Percentiles rank a stretch among this genome's conserved stretches.
These are phyloP conservation scores for Kalmanozyma brasiliensis DNA, from an alignment of 1,284 basidiomycete species.

Conservation along the genomic window DNA sequence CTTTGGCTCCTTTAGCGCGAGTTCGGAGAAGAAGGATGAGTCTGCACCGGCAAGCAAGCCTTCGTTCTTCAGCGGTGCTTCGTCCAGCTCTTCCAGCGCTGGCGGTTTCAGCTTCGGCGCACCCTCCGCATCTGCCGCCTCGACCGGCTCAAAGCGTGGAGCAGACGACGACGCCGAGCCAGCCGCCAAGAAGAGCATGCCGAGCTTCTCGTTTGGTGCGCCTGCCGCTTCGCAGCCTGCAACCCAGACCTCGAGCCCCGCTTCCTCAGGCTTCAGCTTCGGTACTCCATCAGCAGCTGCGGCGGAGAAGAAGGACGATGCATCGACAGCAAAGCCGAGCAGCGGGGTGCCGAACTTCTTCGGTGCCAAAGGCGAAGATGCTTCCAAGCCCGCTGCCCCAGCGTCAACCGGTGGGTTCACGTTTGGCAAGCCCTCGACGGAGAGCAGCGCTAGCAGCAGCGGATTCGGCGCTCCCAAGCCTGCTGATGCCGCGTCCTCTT, in stretches of 20 bases:
- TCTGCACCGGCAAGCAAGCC: slow-evolving; percentile 13
- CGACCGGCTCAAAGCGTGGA: slow-evolving; percentile 25
- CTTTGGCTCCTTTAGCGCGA: slow-evolving; percentile 17
- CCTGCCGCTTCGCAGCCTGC: slow-evolving; percentile 11
- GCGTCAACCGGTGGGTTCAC: slow-evolving; percentile 31
- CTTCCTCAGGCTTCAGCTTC: slow-evolving; percentile 17
- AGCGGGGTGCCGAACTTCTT: slow-evolving; percentile 43
- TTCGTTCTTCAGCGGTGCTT: slow-evolving; percentile 42
- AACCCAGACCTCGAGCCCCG: slow-evolving; percentile 6
- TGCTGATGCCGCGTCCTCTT: slow-evolving; percentile 2
- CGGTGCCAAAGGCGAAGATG: slow-evolving; percentile 28
- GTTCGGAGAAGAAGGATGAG: slow-evolving; percentile 17
- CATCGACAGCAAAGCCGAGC: slow-evolving; percentile 13
- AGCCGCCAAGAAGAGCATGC: slow-evolving; percentile 37
- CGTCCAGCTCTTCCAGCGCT: slow-evolving; percentile 4
- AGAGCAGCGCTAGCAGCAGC: slow-evolving; percentile 15
- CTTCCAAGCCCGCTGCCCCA: slow-evolving; percentile 17
- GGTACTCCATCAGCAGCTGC: slow-evolving; percentile 17
- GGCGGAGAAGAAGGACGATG: slow-evolving; percentile 29
- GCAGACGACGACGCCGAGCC: slow-evolving; percentile 34
- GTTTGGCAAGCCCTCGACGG: slow-evolving; percentile 37
- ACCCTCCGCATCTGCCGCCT: slow-evolving; percentile 12
- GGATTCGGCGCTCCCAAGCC: slow-evolving; percentile 15
- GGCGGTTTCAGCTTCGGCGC: slow-evolving; percentile 49
- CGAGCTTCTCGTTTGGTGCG: slow-evolving; percentile 50